Conservation (phyloP, 1,139 yeast genomes). For the Nakaseomyces delphensis region DNA sequence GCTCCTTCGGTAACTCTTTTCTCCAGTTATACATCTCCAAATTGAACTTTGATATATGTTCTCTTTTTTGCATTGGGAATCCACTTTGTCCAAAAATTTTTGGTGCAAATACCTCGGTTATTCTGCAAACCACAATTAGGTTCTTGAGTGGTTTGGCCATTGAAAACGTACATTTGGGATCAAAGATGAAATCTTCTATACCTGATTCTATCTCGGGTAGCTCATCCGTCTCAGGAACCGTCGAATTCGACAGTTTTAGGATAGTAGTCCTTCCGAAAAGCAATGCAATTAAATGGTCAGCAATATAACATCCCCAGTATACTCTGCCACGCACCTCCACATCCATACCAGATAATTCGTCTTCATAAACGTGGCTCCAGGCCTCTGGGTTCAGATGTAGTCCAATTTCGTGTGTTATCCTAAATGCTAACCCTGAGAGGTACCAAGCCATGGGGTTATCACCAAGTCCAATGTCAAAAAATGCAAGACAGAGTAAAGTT, state of each 20-base stretch:
- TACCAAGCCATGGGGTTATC: conserved; percentile 54
- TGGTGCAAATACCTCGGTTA: conserved; percentile 41
- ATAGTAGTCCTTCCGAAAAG: conserved; percentile 49
- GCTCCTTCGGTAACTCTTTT: conserved; percentile 36
- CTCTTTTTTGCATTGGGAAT: conserved; percentile 19
- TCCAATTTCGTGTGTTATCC: conserved; percentile 56
- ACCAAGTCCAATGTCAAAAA: conserved; percentile 51
- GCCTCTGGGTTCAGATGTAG: conserved; percentile 51
- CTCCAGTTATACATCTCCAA: conserved; percentile 43
- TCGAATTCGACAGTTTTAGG: conserved; percentile 45
- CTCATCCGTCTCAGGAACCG: conserved; percentile 51
- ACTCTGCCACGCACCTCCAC: conserved; percentile 49
- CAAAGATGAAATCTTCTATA: conserved; percentile 37
- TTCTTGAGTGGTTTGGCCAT: conserved; percentile 40
- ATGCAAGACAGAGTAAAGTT: conserved; percentile 43
- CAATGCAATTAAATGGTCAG: conserved; percentile 50
- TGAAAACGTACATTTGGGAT: conserved; percentile 26
- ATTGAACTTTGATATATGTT: conserved; percentile 36
- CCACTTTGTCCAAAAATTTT: conserved; percentile 23
- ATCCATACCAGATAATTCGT: conserved; percentile 32
- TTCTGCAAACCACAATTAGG: conserved; percentile 45
- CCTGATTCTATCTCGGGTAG: conserved; percentile 46
- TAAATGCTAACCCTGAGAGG: conserved; percentile 50
- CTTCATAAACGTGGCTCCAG: conserved; percentile 35
- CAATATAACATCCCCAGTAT: conserved; percentile 56